Conservation (phyloP, 345 rosid species). For the Stellera chamaejasme region DNA sequence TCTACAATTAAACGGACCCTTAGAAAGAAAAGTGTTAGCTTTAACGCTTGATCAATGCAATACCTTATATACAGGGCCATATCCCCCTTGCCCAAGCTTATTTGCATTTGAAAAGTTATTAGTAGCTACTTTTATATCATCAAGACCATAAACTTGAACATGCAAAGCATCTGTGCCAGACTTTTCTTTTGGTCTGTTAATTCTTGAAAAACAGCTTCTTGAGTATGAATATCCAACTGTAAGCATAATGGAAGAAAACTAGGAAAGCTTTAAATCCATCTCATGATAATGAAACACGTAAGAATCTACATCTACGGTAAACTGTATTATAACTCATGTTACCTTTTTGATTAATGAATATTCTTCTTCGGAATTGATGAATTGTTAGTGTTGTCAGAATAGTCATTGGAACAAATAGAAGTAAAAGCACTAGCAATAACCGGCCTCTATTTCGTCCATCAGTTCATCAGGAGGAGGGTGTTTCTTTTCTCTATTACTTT, state of each 20-base stretch:
- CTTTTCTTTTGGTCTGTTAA: not conserved
- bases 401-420: constrained; percentile 17
- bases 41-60: not conserved
- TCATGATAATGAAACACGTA: not conserved
- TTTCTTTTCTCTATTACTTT: no score
- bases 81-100: constrained; percentile 18
- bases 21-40: no score
- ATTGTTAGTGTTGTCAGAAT: constrained; percentile 12
- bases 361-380: not conserved
- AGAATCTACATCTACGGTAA: not conserved
- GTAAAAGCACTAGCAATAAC: constrained; percentile 12
- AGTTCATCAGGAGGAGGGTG: no score
- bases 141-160: constrained; percentile 4
- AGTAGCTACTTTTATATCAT: constrained; percentile 5
- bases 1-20: no score
- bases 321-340: not conserved
- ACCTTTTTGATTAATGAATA: constrained; percentile 10
- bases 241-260: not conserved
- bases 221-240: not conserved
- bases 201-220: not conserved
- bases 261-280: not conserved
- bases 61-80: constrained; percentile 13
- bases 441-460: not conserved
- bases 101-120: constrained; percentile 12
- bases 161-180: constrained; percentile 3